A percentile compares a stretch with the other conserved stretches of the same genome.
Conservation (phyloP, 257 asterid genomes). For the Prunella vulgaris region DNA sequence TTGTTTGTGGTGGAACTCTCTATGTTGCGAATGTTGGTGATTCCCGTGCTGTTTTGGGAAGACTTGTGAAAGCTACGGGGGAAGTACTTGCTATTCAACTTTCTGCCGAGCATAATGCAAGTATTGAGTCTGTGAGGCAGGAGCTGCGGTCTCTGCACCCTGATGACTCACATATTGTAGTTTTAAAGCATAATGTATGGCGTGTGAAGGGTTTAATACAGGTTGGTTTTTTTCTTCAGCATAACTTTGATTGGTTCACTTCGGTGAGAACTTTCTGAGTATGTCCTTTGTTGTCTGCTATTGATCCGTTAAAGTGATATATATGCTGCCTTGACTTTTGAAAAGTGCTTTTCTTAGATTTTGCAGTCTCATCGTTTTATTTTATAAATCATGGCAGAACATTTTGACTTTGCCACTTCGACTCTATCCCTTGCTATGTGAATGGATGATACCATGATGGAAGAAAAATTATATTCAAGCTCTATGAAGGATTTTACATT, state of each 20-base stretch:
- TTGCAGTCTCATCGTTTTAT: background rate
- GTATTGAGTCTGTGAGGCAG: slow-evolving; percentile 64
- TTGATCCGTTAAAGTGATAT: background rate
- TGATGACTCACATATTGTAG: slow-evolving; percentile 76
- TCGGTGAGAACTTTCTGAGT: background rate
- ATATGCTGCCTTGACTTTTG: slow-evolving; percentile 1
- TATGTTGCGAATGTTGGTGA: slow-evolving; percentile 81
- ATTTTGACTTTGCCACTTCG: background rate
- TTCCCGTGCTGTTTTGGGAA: slow-evolving; percentile 83
- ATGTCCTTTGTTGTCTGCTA: background rate
- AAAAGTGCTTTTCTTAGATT: background rate
- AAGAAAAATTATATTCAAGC: background rate
- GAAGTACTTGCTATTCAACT: slow-evolving; percentile 69
- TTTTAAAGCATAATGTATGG: slow-evolving; percentile 78
- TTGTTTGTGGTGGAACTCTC: slow-evolving; percentile 58
- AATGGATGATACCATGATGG: slow-evolving; percentile 9
- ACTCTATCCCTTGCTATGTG: background rate
- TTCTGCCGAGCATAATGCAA: slow-evolving; percentile 79
- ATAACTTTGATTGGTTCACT: background rate
- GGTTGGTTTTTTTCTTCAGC: slow-evolving; percentile 36
- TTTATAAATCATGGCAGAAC: background rate
- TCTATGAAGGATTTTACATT: background rate
- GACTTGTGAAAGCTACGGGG: slow-evolving; percentile 58
- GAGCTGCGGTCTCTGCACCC: slow-evolving; percentile 72
- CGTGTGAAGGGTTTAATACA: slow-evolving; percentile 90